Base-by-base conservation (phyloP, 495 filamentous ascomycete species). In the Podospora anserina region DNA sequence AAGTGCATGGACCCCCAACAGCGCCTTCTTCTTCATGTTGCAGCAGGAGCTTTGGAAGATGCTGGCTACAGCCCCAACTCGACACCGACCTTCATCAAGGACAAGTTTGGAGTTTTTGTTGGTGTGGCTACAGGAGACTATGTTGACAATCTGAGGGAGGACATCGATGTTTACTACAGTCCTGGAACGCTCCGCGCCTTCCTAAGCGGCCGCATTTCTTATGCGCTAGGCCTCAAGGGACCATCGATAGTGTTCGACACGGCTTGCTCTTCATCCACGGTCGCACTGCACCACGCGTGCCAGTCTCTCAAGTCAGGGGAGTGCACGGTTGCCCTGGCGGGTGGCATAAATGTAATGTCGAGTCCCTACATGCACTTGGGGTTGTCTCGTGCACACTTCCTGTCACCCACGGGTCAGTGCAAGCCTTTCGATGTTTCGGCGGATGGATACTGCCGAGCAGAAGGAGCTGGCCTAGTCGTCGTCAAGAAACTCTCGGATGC, bases 391-490 rank as follows among this genome's bases (percentile, higher is more conserved):
- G 78, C 72, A 26, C 57, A 68, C n/a, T 83, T 82, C 63, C 68
- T 84, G 49, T 78, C 75, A 19, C 71, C 78, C 9, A 78, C 79
- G n/a, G 80, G 80, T 6, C 70, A 60, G 1, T 90, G 82, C 63
- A 81, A 86, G 54, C 83, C 84, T 2, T 93, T 89, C 67, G 86
- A 89, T 70, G 79, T 80, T 2, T 65, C 71, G 0, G 90, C 88
- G 5, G 81, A 89, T 74, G 90, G 90, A 0, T 92, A 89, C 74
- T 87, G 77, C 1, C 78, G 89, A 7, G 89, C 80, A 1, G 90
- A 93, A 69, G 89, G 82, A 1, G 68, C 88, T 20, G 80, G 76
- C 49, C 76, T 78, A 1, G 59, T 90, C 0, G 75, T 85, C 4
- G 54, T 92, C 1, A 92, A 91, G 75, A 72, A 68, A 11, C 72